A percentile compares a stretch with the other conserved stretches of the same genome.
Evolutionary conservation across 2,329 filamentous ascomycete genomes (phyloP).

Genomic region (Fusarium nelsonii): DNA sequence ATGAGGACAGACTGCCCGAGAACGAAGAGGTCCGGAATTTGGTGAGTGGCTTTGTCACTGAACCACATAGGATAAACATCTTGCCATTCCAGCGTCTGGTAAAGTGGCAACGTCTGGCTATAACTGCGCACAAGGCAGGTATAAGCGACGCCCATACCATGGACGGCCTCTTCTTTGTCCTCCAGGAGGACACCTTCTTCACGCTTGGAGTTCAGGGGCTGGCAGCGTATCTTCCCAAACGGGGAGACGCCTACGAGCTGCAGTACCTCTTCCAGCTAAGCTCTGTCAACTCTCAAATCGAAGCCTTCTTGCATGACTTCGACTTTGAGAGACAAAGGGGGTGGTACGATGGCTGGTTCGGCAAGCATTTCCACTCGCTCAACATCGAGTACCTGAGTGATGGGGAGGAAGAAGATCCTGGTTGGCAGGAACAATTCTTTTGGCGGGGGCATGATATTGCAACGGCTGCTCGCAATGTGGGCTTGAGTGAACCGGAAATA

Average conservation of each 20-base stretch:
- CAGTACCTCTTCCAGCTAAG: neutral
- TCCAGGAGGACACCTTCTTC: accelerated
- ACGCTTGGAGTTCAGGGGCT: constrained; percentile 1
- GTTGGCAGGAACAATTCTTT: neutral
- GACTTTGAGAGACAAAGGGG: neutral
- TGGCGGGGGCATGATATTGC: no score
- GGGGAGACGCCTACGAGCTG: neutral
- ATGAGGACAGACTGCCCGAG: neutral
- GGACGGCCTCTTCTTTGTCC: neutral
- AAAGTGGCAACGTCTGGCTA: neutral
- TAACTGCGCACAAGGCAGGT: neutral
- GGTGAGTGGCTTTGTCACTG: neutral
- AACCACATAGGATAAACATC: neutral
- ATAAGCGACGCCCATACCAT: neutral
- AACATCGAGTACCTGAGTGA: neutral
- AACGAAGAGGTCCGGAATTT: neutral
- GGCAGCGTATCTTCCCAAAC: neutral
- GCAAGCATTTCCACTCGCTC: neutral
- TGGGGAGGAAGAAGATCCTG: neutral
- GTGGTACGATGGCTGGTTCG: constrained; percentile 16
- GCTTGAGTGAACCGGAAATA: neutral
- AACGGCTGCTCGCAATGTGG: neutral
- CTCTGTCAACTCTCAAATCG: accelerated
- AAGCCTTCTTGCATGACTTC: accelerated
- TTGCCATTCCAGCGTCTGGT: neutral